A percentile compares a stretch with the other conserved stretches of the same genome.
Conservation (phyloP, 2,329 filamentous ascomycete species). For the Cordyceps cateniannulata region DNA sequence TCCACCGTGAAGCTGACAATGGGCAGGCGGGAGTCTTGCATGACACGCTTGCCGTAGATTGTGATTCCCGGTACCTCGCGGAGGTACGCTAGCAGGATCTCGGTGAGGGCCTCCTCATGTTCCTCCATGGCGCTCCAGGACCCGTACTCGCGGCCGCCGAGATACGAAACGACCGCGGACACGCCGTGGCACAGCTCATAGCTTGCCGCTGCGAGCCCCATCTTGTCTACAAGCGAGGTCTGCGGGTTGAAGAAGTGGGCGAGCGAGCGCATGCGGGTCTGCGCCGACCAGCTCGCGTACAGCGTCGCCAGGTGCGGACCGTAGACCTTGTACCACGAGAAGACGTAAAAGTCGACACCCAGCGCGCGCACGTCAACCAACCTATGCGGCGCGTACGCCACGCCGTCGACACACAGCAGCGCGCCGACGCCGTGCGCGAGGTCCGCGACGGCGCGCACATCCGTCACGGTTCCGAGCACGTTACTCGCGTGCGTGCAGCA, state of each 20-base stretch:
- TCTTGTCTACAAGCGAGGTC: conserved; percentile 56
- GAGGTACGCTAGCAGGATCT: conserved; percentile 53
- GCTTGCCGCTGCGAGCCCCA: conserved; percentile 58
- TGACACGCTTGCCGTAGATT: conserved; percentile 49
- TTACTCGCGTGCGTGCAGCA: conserved; percentile 70
- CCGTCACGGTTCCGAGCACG: conserved; percentile 64
- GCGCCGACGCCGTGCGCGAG: conserved; percentile 45
- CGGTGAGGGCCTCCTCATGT: conserved; percentile 57
- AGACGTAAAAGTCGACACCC: conserved; percentile 70
- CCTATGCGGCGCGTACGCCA: conserved; percentile 70
- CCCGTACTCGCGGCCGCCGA: conserved; percentile 33
- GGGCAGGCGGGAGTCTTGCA: conserved; percentile 44
- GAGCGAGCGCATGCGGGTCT: conserved; percentile 46
- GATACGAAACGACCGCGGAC: conserved; percentile 54
- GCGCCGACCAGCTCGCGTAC: conserved; percentile 54
- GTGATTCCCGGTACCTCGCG: conserved; percentile 43
- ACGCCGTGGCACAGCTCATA: conserved; percentile 65
- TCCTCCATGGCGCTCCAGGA: conserved; percentile 45
- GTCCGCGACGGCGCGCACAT: conserved; percentile 49
- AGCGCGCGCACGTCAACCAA: conserved; percentile 60
- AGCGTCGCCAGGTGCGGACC: conserved; percentile 68
- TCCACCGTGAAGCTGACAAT: conserved; percentile 62
- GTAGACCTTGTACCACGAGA: conserved; percentile 79
- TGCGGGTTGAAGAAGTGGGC: conserved; percentile 63
- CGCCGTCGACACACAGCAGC: conserved; percentile 66